Percentiles rank a stretch among this genome's conserved stretches.
Evolutionary conservation across 768 basidiomycete species (phyloP).

Genomic region (Xerocomus spinulosus): DNA sequence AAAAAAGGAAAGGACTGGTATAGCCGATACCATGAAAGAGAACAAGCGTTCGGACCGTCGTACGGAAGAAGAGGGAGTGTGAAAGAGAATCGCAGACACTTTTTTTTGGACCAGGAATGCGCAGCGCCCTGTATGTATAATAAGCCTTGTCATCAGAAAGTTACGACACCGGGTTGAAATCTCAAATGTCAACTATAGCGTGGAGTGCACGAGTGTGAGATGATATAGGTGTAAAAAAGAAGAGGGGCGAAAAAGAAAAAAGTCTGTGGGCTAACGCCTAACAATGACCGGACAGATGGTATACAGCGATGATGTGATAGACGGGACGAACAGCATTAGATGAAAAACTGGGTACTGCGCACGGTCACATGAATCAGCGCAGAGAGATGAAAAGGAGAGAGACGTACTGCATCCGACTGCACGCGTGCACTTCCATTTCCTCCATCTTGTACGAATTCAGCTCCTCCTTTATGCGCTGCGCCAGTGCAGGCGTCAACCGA

Average conservation of each 20-base stretch:
- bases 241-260: not conserved
- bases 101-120: slow-evolving; percentile 24
- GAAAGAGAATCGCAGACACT: slow-evolving; percentile 16
- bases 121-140: slow-evolving; percentile 26
- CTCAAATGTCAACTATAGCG: slow-evolving; percentile 17
- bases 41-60: no score
- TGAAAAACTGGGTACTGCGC: slow-evolving; percentile 81
- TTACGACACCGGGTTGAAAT: slow-evolving; percentile 24
- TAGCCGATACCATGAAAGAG: slow-evolving; percentile 17
- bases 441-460: slow-evolving; percentile 99
- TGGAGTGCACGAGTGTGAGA: slow-evolving; percentile 13
- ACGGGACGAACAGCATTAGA: slow-evolving; percentile 43
- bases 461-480: slow-evolving; percentile 97
- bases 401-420: slow-evolving; percentile 85
- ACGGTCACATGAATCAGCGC: not conserved
- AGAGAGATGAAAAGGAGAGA: not conserved
- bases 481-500: slow-evolving; percentile 87
- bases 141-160: slow-evolving; percentile 18
- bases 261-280: slow-evolving; percentile 30
- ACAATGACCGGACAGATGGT: slow-evolving; percentile 25
- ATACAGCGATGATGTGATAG: slow-evolving; percentile 23
- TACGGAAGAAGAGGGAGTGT: not conserved
- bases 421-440: slow-evolving; percentile 97
- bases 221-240: slow-evolving; percentile 15
- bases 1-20: slow-evolving; percentile 15